Evolutionary conservation across 768 basidiomycete genomes (phyloP).

Genomic region (Grammothele lineata): DNA sequence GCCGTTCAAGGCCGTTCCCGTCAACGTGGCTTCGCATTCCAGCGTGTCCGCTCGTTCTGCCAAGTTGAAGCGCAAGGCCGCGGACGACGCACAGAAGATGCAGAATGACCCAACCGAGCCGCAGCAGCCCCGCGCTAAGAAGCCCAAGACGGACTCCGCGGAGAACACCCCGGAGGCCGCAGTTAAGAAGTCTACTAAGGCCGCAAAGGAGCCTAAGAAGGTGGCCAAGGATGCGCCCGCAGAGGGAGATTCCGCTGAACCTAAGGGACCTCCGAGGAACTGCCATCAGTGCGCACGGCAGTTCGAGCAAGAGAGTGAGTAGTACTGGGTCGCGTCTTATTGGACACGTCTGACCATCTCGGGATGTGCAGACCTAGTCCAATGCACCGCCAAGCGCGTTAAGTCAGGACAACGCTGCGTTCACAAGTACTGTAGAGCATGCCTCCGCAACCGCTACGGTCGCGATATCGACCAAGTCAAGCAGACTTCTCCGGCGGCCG

Average conservation of each 20-base stretch:
- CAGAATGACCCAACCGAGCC: too few species aligned
- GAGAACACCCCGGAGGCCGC: background rate
- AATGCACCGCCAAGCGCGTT: slow-evolving; percentile 32
- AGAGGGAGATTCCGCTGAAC: slow-evolving; percentile 8
- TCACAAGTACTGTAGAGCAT: slow-evolving; percentile 58
- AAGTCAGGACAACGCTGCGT: slow-evolving; percentile 45
- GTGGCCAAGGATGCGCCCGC: slow-evolving; percentile 26
- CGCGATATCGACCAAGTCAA: slow-evolving; percentile 43
- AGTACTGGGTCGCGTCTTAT: background rate
- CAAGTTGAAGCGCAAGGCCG: slow-evolving; percentile 55
- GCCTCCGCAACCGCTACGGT: slow-evolving; percentile 67
- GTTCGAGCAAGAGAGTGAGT: slow-evolving; percentile 47
- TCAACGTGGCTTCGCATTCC: slow-evolving; percentile 25
- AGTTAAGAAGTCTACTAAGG: slow-evolving; percentile 1
- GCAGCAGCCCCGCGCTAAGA: too few species aligned
- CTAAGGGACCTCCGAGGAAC: slow-evolving; percentile 38
- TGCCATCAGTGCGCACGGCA: slow-evolving; percentile 75
- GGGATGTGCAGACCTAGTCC: slow-evolving; percentile 28
- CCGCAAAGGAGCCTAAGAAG: background rate
- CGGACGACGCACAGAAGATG: slow-evolving; percentile 25
- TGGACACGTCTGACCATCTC: slow-evolving; percentile 2
- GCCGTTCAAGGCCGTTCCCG: slow-evolving; percentile 25
- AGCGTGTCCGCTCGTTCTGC: too few species aligned
- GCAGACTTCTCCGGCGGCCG: slow-evolving; percentile 7
- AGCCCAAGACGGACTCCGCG: slow-evolving; percentile 17